Conservation (phyloP, 2,329 filamentous ascomycete genomes). For the Colletotrichum noveboracense region DNA sequence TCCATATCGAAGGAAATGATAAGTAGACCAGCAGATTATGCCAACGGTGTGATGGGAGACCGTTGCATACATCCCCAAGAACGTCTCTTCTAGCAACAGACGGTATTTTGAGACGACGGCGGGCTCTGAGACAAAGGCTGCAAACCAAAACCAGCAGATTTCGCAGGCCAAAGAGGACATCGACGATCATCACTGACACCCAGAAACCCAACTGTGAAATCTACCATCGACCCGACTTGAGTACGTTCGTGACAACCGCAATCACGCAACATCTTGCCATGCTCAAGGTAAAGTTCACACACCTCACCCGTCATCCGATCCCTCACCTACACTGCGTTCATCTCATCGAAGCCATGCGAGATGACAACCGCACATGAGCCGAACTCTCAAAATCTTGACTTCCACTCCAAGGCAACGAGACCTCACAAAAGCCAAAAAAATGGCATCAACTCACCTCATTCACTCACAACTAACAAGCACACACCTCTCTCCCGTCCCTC, state of each 20-base stretch:
- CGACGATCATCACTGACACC: rapidly evolving
- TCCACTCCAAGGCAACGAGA: not conserved
- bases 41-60: not conserved
- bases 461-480: not conserved
- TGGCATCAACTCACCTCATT: not conserved
- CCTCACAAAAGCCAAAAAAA: not conserved
- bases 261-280: not conserved
- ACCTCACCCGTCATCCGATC: not conserved
- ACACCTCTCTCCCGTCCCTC: not conserved
- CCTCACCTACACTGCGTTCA: not conserved
- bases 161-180: not conserved
- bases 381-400: not conserved
- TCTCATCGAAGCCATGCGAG: not conserved
- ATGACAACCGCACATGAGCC: not conserved
- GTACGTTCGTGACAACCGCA: not conserved
- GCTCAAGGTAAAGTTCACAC: not conserved
- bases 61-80: not conserved
- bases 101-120: not conserved
- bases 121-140: rapidly evolving
- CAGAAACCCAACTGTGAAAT: not conserved
- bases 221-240: not conserved
- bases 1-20: rapidly evolving
- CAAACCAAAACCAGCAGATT: not conserved
- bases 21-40: not conserved
- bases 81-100: not conserved